Evolutionary conservation across 805 yeast genomes (phyloP).

Genomic region (Ascoidea tarda): DNA sequence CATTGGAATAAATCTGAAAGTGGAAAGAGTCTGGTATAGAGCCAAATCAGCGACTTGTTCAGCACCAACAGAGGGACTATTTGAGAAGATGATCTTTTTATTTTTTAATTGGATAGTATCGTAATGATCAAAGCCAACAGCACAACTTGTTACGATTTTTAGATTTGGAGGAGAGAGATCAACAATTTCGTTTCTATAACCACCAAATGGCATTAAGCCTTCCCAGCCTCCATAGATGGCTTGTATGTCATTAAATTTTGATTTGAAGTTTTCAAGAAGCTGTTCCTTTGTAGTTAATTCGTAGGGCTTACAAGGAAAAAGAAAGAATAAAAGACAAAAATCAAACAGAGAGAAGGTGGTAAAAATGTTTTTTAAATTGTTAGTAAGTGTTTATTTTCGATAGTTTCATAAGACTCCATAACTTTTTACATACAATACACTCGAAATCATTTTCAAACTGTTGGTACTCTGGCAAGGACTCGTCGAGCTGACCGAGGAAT

Average conservation of each 20-base stretch:
- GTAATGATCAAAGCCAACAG: constrained; percentile 43
- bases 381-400: background rate
- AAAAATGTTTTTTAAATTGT: background rate
- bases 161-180: constrained; percentile 29
- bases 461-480: constrained; percentile 1
- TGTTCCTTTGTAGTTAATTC: constrained; percentile 24
- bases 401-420: background rate
- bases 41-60: constrained; percentile 56
- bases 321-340: too few relatives aligned
- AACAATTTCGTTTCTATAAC: constrained; percentile 29
- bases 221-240: constrained; percentile 51
- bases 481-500: constrained; percentile 4
- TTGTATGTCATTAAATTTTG: constrained; percentile 21
- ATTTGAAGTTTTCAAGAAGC: constrained; percentile 22
- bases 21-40: constrained; percentile 37
- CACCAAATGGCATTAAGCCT: constrained; percentile 38
- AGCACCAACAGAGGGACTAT: constrained; percentile 28
- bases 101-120: constrained; percentile 27
- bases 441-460: constrained; percentile 3
- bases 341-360: constrained; percentile 1
- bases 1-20: constrained; percentile 35
- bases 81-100: constrained; percentile 27
- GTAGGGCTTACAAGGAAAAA: constrained; percentile 12
- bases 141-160: constrained; percentile 35
- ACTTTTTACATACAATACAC: constrained; percentile 1